These are phyloP conservation scores for Penicillium sp. DNA, from an alignment of 2,329 filamentous ascomycete genomes.

Conservation along the genomic window DNA sequence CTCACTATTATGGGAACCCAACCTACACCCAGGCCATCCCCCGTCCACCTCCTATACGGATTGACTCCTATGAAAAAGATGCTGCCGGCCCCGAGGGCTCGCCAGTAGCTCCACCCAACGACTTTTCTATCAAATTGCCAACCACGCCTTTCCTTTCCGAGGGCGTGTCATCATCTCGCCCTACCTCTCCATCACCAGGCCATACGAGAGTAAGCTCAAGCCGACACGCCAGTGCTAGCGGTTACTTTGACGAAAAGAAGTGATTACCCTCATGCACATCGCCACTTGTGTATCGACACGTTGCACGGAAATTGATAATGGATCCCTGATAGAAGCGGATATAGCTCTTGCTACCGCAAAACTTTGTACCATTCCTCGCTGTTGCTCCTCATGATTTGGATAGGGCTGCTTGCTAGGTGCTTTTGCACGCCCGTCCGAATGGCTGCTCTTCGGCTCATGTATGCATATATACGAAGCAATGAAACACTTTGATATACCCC, in stretches of 20 bases:
- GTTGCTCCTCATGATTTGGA: conserved; percentile 4
- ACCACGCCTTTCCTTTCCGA: conserved; percentile 51
- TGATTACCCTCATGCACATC: conserved; percentile 18
- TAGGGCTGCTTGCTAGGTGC: conserved; percentile 1
- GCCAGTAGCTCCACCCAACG: conserved; percentile 37
- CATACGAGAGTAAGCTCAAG: conserved; percentile 44
- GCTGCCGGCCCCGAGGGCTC: conserved; percentile 51
- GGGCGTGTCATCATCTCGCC: conserved; percentile 55
- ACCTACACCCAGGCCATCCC: conserved; percentile 50
- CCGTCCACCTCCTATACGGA: conserved; percentile 53
- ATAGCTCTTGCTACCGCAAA: not conserved
- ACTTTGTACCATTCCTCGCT: not conserved
- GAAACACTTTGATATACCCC: conserved; percentile 17
- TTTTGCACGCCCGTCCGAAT: conserved; percentile 3
- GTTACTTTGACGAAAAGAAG: conserved; percentile 41
- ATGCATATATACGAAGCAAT: conserved; percentile 31
- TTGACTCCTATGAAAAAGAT: conserved; percentile 76
- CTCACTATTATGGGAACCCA: conserved; percentile 78
- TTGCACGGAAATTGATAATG: conserved; percentile 13
- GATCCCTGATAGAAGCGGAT: conserved; percentile 19
- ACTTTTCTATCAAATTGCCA: conserved; percentile 49
- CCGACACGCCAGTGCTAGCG: conserved; percentile 34
- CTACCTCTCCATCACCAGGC: conserved; percentile 53
- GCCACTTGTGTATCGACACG: not conserved
- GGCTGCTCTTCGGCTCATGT: conserved; percentile 19